These are phyloP conservation scores for Termitomyces sp. DNA, from an alignment of 768 basidiomycete species.

Conservation along the genomic window DNA sequence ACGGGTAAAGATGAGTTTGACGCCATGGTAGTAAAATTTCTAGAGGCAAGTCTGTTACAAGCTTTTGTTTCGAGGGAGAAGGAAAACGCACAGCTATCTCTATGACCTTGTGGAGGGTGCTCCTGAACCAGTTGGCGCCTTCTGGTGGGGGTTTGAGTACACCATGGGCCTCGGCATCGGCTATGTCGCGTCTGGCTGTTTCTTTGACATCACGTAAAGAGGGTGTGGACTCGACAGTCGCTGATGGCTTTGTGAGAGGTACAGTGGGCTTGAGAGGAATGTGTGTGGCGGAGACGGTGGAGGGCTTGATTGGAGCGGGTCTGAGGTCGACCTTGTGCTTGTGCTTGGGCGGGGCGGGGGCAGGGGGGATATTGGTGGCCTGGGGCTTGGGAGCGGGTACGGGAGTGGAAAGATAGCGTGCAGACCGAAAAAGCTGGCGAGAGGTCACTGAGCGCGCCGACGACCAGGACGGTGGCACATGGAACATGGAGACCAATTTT, in stretches of 20 bases:
- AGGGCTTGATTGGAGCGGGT: slow-evolving; percentile 56
- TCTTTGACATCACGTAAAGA: slow-evolving; percentile 40
- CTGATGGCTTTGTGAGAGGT: slow-evolving; percentile 17
- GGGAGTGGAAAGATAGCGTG: slow-evolving; percentile 17
- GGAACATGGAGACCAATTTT: slow-evolving; percentile 16
- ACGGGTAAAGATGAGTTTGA: slow-evolving; percentile 68
- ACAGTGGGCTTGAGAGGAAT: slow-evolving; percentile 29
- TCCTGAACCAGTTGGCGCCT: slow-evolving; percentile 53
- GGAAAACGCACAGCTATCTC: slow-evolving; percentile 38
- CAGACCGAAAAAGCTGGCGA: slow-evolving; percentile 3
- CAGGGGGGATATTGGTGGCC: background rate
- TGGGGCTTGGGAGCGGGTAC: slow-evolving; percentile 22
- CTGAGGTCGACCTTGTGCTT: slow-evolving; percentile 58
- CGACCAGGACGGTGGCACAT: slow-evolving; percentile 11
- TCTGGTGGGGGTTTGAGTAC: slow-evolving; percentile 64
- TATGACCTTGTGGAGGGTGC: slow-evolving; percentile 45
- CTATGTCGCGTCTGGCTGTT: slow-evolving; percentile 57
- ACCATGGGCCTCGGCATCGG: slow-evolving; percentile 64
- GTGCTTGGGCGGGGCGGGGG: slow-evolving; percentile 34
- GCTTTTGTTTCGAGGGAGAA: background rate
- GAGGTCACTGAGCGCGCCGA: slow-evolving; percentile 11
- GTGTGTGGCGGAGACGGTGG: slow-evolving; percentile 21
- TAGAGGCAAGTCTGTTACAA: slow-evolving; percentile 20
- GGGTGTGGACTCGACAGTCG: slow-evolving; percentile 12
- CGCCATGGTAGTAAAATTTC: slow-evolving; percentile 85